Base-by-base conservation (phyloP, 257 asterid species). In the Solanum peruvianum region DNA sequence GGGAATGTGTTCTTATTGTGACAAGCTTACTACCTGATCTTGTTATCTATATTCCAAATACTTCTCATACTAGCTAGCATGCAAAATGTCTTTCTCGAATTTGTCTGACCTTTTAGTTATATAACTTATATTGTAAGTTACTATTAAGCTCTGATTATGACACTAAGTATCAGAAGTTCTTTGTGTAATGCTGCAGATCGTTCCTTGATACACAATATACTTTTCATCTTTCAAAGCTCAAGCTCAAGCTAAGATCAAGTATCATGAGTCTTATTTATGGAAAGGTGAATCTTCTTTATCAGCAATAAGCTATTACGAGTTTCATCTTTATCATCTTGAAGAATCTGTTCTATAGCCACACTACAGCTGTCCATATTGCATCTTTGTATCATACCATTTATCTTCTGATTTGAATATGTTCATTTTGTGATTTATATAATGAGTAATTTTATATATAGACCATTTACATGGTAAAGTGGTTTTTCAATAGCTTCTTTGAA, bases 181-280 rank as follows among this genome's bases (percentile, higher is more conserved):
- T 60, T 78, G 11, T 80, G 80, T 88, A 76, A 60, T 90, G 87
- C 76, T 89, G 94, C 98, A 95, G 99, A 93, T 97, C 99, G 75
- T 93, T 95, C 91, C 98, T 97, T 29, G 99, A 97, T 85, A 97
- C 99, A 49, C 99, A 97, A 78, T 95, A 95, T 86, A 88, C 96
- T 69, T 94, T 92, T 88, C 97, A 91, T 87, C 98, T 97, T 86
- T 90, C 98, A 91, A 92, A 91, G 92, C 91, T 97, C 87, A 90
- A 95, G 94, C 93, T 97, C 91, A 95, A 91, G 93, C 90, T 97
- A 91, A 94, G 99, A 89, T 93, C 99, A 81, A 92, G 98, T 87
- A 95, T 97, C 87, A 95, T 92, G 96, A 94, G 98, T 70, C 89
- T 94, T 81, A 94, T 97, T 90, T 97, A 97, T 86, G 89, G 92